Percentiles rank a stretch among this genome's conserved stretches.
Evolutionary conservation across 805 yeast genomes (phyloP).

Genomic region (Hanseniaspora lachancei): DNA sequence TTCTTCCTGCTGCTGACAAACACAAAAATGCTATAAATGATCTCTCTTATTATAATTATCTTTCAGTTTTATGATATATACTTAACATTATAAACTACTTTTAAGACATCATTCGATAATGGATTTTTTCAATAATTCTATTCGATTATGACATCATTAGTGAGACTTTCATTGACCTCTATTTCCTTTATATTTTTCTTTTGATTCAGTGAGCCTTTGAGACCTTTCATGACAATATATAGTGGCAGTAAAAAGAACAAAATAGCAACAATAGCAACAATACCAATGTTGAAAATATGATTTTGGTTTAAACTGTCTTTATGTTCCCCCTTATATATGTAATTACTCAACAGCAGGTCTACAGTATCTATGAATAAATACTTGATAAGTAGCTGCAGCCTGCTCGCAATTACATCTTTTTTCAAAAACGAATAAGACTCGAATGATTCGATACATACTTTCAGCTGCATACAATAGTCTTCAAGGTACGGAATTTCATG

Average conservation of each 20-base stretch:
- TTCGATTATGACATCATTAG: too few relatives aligned
- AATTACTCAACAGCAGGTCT: neutral
- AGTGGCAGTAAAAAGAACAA: neutral
- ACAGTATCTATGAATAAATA: slow-evolving; percentile 4
- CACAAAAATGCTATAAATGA: too few relatives aligned
- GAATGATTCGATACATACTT: neutral
- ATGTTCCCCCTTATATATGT: neutral
- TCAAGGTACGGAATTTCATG: slow-evolving; percentile 9
- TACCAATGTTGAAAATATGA: neutral
- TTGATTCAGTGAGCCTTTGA: neutral
- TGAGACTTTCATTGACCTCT: neutral
- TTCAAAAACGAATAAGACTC: neutral
- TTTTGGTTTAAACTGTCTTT: neutral
- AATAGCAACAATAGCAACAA: neutral
- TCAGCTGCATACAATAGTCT: neutral
- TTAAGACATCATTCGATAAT: too few relatives aligned
- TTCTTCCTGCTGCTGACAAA: too few relatives aligned
- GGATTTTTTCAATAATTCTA: too few relatives aligned
- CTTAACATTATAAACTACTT: too few relatives aligned
- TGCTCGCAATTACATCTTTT: neutral
- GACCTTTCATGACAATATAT: neutral
- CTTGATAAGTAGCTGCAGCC: slow-evolving; percentile 4
- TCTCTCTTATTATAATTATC: too few relatives aligned
- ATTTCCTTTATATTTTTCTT: neutral
- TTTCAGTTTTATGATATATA: too few relatives aligned